A percentile compares a stretch with the other conserved stretches of the same genome.
Evolutionary conservation across 2,329 filamentous ascomycete species (phyloP).

Genomic region (Phoma herbarum): DNA sequence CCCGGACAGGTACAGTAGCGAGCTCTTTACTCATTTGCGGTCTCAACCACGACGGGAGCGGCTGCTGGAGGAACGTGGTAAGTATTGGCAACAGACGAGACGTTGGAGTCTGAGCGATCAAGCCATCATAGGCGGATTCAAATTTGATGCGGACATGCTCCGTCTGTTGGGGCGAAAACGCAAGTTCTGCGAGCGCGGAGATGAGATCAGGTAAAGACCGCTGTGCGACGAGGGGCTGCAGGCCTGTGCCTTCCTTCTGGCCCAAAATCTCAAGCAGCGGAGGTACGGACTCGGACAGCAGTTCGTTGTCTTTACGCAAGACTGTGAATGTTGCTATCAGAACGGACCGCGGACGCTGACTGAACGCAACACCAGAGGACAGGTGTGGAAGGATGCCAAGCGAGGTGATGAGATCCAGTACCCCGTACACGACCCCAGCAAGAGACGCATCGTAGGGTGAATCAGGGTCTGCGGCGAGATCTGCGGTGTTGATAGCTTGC

Average conservation of each 20-base stretch:
- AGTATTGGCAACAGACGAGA: conserved; percentile 68
- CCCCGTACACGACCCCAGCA: conserved; percentile 49
- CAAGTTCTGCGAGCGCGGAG: conserved; percentile 46
- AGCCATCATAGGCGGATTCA: conserved; percentile 26
- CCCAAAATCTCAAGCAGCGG: conserved; percentile 36
- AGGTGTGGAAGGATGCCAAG: conserved; percentile 49
- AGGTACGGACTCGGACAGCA: conserved; percentile 28
- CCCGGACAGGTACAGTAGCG: conserved; percentile 67
- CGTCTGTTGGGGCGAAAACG: conserved; percentile 39
- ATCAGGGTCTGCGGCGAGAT: conserved; percentile 40
- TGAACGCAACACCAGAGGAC: conserved; percentile 44
- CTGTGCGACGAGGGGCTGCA: conserved; percentile 50
- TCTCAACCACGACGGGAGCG: conserved; percentile 68
- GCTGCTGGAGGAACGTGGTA: conserved; percentile 70
- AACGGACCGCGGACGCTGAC: conserved; percentile 47
- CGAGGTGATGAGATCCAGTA: conserved; percentile 48
- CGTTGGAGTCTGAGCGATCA: conserved; percentile 52
- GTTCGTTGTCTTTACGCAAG: conserved; percentile 18
- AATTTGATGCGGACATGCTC: conserved; percentile 25
- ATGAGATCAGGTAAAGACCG: conserved; percentile 48
- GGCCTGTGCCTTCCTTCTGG: conserved; percentile 38
- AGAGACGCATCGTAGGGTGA: conserved; percentile 52
- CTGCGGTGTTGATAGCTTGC: conserved; percentile 46
- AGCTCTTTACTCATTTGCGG: conserved; percentile 65
- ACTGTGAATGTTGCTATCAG: conserved; percentile 30